Conservation (phyloP, 2,329 filamentous ascomycete genomes). For the Ceratocystis smalleyi region DNA sequence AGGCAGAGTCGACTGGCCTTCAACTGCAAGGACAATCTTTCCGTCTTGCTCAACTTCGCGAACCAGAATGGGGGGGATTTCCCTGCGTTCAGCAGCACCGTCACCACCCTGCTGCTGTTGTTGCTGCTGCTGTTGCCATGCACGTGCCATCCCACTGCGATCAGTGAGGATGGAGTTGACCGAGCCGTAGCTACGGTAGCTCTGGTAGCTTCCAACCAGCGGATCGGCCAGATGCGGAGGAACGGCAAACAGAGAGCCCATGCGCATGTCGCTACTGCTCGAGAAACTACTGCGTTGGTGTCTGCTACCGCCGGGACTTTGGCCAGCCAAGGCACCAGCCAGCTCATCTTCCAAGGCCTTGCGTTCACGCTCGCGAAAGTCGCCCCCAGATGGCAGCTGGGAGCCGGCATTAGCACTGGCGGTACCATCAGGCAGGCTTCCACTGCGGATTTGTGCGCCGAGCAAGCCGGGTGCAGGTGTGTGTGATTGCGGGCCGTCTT, state of each 20-base stretch:
- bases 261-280: slow-evolving; percentile 20
- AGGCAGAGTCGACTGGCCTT: slow-evolving; percentile 86
- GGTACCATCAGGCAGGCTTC: background rate
- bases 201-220: slow-evolving; percentile 56
- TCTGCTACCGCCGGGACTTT: background rate
- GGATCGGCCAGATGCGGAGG: slow-evolving; percentile 50
- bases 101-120: slow-evolving; percentile 22
- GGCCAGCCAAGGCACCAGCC: slow-evolving; percentile 8
- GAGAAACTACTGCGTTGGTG: slow-evolving; percentile 13
- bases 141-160: slow-evolving; percentile 14
- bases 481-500: slow-evolving; percentile 19
- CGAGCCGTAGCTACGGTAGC: slow-evolving; percentile 40
- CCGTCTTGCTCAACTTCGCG: slow-evolving; percentile 82
- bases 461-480: slow-evolving; percentile 31
- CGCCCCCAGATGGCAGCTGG: slow-evolving; percentile 16
- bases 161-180: slow-evolving; percentile 21
- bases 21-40: slow-evolving; percentile 65
- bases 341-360: slow-evolving; percentile 31
- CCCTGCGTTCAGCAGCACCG: slow-evolving; percentile 31
- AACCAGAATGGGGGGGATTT: slow-evolving; percentile 63
- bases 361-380: slow-evolving; percentile 33
- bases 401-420: too few relatives aligned
- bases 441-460: slow-evolving; percentile 35
- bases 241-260: slow-evolving; percentile 39
- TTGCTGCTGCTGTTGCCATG: slow-evolving; percentile 22